These are phyloP conservation scores for Ammopiptanthus mongolicus DNA, from an alignment of 306 rosid genomes.

Conservation along the genomic window DNA sequence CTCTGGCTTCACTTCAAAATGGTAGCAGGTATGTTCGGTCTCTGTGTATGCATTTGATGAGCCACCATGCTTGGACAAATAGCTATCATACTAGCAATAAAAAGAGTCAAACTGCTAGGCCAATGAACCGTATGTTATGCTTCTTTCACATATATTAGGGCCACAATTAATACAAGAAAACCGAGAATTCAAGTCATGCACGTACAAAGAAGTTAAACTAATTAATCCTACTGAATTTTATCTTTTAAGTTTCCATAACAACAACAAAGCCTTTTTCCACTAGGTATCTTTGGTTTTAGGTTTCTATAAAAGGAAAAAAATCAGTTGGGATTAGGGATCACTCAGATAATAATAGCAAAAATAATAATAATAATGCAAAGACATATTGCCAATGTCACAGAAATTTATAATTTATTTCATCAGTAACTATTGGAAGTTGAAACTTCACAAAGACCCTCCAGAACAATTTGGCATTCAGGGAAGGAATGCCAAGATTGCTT, in stretches of 20 bases:
- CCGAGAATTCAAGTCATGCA: background rate
- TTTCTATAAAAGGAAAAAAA: background rate
- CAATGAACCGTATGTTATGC: constrained; percentile 11
- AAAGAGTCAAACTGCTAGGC: constrained; percentile 39
- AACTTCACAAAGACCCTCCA: background rate
- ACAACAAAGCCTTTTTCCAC: no score
- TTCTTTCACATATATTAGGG: constrained; percentile 10
- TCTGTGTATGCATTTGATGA: constrained; percentile 94
- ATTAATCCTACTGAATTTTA: background rate
- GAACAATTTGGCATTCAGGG: background rate
- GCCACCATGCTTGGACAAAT: constrained; percentile 98
- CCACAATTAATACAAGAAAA: constrained; percentile 8
- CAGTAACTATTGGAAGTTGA: background rate
- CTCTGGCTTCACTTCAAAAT: constrained; percentile 90
- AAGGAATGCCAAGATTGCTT: background rate
- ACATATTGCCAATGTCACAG: background rate
- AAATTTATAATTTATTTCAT: constrained; percentile 9
- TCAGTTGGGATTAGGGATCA: background rate
- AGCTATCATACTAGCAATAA: constrained; percentile 84
- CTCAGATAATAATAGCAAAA: background rate
- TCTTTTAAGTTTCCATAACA: no score
- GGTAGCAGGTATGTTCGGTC: constrained; percentile 91
- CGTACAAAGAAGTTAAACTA: constrained; percentile 2
- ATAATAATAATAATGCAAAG: background rate
- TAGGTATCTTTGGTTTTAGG: no score